phyloP scores from a whole-genome alignment of 2,329 filamentous ascomycete species.

The Xylaria sp. region DNA sequence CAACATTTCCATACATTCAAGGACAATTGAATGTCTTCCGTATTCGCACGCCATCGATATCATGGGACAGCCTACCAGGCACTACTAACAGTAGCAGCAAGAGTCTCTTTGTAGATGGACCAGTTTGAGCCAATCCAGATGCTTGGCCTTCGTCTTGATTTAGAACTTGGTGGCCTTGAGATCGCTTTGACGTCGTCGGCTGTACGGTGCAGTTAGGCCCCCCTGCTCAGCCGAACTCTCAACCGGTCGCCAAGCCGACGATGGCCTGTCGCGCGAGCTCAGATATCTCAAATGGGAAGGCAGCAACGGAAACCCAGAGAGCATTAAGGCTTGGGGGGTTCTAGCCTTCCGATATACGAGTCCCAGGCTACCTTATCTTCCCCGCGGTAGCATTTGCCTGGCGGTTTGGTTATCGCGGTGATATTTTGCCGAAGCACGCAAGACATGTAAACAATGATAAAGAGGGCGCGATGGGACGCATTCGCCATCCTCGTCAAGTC shows the following conservation, averaged over 20 bases:
- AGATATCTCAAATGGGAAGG: slow-evolving; percentile 20
- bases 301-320: slow-evolving; percentile 17
- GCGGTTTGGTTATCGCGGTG: background rate
- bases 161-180: slow-evolving; percentile 11
- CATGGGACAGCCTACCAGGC: no score
- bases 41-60: no score
- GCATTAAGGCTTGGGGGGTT: background rate
- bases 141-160: no score
- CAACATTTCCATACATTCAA: no score
- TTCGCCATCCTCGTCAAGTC: background rate
- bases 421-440: background rate
- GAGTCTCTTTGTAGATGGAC: no score
- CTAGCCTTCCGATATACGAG: background rate
- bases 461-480: background rate
- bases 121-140: no score
- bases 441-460: background rate
- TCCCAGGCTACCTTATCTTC: slow-evolving; percentile 12
- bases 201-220: no score
- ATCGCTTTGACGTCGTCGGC: no score
- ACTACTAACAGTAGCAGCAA: no score
- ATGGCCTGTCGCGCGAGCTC: background rate
- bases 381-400: slow-evolving; percentile 20
- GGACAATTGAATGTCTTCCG: no score
- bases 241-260: slow-evolving; percentile 20
- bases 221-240: slow-evolving; percentile 8